Percentiles rank a stretch among this genome's conserved stretches.
Conservation (phyloP, 306 rosid species). For the Prinsepia uniflora region DNA sequence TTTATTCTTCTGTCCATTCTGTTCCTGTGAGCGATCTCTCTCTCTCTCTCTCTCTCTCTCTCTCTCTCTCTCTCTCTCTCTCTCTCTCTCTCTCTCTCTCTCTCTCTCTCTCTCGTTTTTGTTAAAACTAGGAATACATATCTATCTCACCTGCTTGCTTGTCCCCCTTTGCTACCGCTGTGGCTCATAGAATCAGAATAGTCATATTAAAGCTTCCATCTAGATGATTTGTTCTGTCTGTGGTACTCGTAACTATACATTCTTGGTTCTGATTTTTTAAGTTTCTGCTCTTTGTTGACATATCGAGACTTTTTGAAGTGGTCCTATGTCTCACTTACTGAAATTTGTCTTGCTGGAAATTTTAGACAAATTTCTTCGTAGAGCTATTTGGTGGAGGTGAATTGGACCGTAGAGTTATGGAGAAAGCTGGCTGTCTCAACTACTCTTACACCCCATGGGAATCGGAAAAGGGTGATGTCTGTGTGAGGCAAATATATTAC, state of each 20-base stretch:
- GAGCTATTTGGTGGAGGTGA: conserved; percentile 80
- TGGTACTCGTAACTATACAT: not conserved
- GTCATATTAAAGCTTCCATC: conserved; percentile 8
- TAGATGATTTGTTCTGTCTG: not conserved
- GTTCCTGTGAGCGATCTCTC: conserved; percentile 57
- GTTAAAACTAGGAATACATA: not conserved
- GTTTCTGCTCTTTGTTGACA: not conserved
- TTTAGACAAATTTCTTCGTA: conserved; percentile 62
- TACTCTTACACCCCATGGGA: conserved; percentile 90
- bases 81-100: conserved; percentile 17
- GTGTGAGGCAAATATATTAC: conserved; percentile 75
- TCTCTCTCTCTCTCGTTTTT: conserved; percentile 10
- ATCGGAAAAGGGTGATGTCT: conserved; percentile 56
- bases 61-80: conserved; percentile 9
- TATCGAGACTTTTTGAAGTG: too few species aligned
- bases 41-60: not conserved
- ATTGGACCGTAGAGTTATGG: conserved; percentile 73
- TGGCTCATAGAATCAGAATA: conserved; percentile 1
- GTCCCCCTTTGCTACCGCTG: not conserved
- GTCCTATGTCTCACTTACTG: conserved; percentile 15
- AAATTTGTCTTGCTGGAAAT: conserved; percentile 27
- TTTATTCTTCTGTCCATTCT: conserved; percentile 48
- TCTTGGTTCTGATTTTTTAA: not conserved
- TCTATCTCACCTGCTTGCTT: not conserved
- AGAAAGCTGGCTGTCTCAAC: conserved; percentile 67